Percentiles rank a stretch among this genome's conserved stretches.
phyloP scores from a whole-genome alignment of 129 eudicot genomes.

The Centaurea solstitialis region DNA sequence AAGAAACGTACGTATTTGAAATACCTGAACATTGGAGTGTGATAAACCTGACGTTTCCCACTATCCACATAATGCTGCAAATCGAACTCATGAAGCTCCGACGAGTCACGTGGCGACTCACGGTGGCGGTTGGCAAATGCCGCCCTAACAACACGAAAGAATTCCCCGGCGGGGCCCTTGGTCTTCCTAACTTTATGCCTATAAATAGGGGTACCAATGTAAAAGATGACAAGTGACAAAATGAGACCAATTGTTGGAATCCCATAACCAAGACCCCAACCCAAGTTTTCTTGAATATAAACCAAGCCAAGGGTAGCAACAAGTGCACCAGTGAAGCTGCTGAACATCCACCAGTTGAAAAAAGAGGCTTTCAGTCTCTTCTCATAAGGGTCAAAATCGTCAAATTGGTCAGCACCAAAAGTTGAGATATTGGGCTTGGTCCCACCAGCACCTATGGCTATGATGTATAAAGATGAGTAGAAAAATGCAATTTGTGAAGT shows the following conservation, averaged over 20 bases:
- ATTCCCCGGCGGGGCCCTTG: slow-evolving; percentile 51
- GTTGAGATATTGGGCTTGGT: slow-evolving; percentile 97
- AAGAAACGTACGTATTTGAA: neutral
- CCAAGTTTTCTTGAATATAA: slow-evolving; percentile 90
- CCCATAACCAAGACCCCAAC: slow-evolving; percentile 95
- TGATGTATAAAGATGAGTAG: slow-evolving; percentile 76
- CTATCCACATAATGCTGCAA: slow-evolving; percentile 46
- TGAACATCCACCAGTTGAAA: slow-evolving; percentile 99
- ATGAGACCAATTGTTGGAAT: slow-evolving; percentile 81
- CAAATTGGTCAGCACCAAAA: slow-evolving; percentile 97
- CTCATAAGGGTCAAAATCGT: slow-evolving; percentile 76
- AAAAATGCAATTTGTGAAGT: slow-evolving; percentile 67
- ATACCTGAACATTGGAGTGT: slow-evolving; percentile 72
- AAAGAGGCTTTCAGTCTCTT: slow-evolving; percentile 74
- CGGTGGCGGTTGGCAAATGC: slow-evolving; percentile 60
- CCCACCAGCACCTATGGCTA: slow-evolving; percentile 93
- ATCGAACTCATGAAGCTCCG: slow-evolving; percentile 67
- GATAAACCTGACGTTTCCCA: slow-evolving; percentile 60
- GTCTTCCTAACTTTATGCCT: slow-evolving; percentile 75
- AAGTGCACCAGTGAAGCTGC: slow-evolving; percentile 76
- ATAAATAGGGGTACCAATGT: slow-evolving; percentile 79
- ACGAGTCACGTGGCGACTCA: slow-evolving; percentile 38
- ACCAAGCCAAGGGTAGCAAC: slow-evolving; percentile 82
- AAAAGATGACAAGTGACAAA: slow-evolving; percentile 66
- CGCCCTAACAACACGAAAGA: slow-evolving; percentile 43